These are phyloP conservation scores for Candida qinlingensis DNA, from an alignment of 805 yeast species.

Conservation along the genomic window DNA sequence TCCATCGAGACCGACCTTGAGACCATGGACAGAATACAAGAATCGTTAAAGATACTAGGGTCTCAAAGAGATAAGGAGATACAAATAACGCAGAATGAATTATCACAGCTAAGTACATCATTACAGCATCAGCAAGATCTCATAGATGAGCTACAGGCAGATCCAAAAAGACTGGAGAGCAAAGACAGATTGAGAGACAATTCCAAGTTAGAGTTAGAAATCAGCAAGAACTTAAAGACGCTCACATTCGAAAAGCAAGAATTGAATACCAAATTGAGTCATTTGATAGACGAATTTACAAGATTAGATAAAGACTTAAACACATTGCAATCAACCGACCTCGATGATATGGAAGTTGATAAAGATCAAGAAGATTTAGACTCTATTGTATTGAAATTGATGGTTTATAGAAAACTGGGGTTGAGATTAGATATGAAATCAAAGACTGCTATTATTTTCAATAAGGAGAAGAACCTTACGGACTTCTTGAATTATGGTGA, in stretches of 20 bases:
- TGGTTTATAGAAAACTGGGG: conserved; percentile 58
- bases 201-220: conserved; percentile 42
- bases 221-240: conserved; percentile 49
- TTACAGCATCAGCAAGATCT: conserved; percentile 12
- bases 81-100: conserved; percentile 16
- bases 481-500: conserved; percentile 46
- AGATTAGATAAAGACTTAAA: conserved; percentile 25
- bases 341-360: conserved; percentile 23
- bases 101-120: conserved; percentile 16
- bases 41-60: conserved; percentile 29
- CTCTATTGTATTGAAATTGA: conserved; percentile 46
- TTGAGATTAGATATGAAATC: conserved; percentile 40
- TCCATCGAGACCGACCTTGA: conserved; percentile 47
- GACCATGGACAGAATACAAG: conserved; percentile 40
- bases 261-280: conserved; percentile 33
- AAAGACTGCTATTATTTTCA: conserved; percentile 43
- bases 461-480: conserved; percentile 39
- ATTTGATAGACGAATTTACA: conserved; percentile 32
- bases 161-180: conserved; percentile 27
- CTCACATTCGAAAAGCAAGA: conserved; percentile 39
- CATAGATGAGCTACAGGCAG: conserved; percentile 24
- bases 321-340: conserved; percentile 24
- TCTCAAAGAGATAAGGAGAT: conserved; percentile 27
- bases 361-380: conserved; percentile 30
- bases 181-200: conserved; percentile 28